Percentiles rank a stretch among this genome's conserved stretches.
Evolutionary conservation across 1,284 basidiomycete species (phyloP).

Genomic region (Violaceomyces palustris): DNA sequence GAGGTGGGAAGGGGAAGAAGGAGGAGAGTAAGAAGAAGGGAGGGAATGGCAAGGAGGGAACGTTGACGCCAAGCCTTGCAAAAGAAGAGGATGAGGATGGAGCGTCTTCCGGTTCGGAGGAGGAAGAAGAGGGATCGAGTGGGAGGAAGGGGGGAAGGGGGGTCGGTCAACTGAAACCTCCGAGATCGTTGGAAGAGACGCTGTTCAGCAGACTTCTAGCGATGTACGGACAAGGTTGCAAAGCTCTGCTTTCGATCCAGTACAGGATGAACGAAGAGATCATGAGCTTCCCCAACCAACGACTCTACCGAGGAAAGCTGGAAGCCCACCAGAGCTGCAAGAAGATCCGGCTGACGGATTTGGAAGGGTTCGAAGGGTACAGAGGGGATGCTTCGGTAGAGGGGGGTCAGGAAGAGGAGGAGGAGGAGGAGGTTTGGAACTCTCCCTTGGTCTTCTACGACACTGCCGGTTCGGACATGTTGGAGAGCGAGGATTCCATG

Average conservation of each 20-base stretch:
- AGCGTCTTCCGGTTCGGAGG: not conserved
- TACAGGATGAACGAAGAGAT: conserved; percentile 78
- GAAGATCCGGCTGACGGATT: conserved; percentile 66
- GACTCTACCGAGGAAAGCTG: conserved; percentile 72
- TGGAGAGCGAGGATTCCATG: conserved; percentile 23
- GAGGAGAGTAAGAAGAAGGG: conserved; percentile 7
- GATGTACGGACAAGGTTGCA: conserved; percentile 77
- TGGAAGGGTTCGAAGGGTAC: conserved; percentile 49
- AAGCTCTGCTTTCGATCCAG: conserved; percentile 68
- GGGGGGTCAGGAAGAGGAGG: conserved; percentile 55
- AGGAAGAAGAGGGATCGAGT: no score
- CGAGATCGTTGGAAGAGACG: conserved; percentile 75
- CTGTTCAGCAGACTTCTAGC: conserved; percentile 83
- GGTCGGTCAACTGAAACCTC: conserved; percentile 61
- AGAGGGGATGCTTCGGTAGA: conserved; percentile 52
- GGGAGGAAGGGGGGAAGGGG: no score
- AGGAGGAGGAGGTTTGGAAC: conserved; percentile 62
- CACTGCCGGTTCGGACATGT: conserved; percentile 54
- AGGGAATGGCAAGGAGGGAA: conserved; percentile 1
- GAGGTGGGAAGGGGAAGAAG: conserved; percentile 6
- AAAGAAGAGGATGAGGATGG: conserved; percentile 1
- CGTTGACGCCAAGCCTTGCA: not conserved
- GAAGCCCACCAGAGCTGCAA: conserved; percentile 69
- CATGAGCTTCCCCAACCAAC: conserved; percentile 77
- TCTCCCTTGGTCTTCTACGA: conserved; percentile 87